phyloP scores from a whole-genome alignment of 2,329 filamentous ascomycete genomes.

The Raffaelea arxii region DNA sequence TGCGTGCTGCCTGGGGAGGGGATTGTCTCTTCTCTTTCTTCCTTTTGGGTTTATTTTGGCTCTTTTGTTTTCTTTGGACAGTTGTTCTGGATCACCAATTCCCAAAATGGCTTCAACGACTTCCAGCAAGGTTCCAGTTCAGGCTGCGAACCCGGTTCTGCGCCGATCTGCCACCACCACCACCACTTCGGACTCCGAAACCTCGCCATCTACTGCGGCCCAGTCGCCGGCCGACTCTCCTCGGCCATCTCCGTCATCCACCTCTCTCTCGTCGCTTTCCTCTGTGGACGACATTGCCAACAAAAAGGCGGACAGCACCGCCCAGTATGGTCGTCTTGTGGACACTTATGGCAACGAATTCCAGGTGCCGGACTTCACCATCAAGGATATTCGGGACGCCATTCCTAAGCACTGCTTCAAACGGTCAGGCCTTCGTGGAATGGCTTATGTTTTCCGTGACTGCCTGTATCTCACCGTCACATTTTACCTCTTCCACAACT shows the following conservation, averaged over 20 bases:
- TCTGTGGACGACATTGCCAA: constrained; percentile 49
- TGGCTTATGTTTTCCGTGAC: constrained; percentile 80
- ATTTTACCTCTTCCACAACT: constrained; percentile 85
- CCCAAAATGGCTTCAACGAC: background rate
- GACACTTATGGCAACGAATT: constrained; percentile 96
- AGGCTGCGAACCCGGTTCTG: constrained; percentile 28
- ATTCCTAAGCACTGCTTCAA: constrained; percentile 97
- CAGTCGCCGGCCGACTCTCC: constrained; percentile 52
- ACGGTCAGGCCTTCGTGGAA: constrained; percentile 65
- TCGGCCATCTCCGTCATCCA: constrained; percentile 63
- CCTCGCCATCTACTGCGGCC: constrained; percentile 43
- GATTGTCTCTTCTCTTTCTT: no score
- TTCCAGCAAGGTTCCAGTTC: background rate
- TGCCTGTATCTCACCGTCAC: constrained; percentile 60
- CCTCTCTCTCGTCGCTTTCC: constrained; percentile 82
- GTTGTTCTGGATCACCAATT: no score
- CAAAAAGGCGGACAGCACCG: constrained; percentile 45
- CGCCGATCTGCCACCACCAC: constrained; percentile 36
- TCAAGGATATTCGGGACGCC: constrained; percentile 94
- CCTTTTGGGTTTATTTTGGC: no score
- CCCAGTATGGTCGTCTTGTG: constrained; percentile 55
- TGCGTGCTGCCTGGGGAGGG: no score
- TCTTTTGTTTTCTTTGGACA: no score
- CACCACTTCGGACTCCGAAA: constrained; percentile 32
- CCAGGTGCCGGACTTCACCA: constrained; percentile 86